Percentiles rank a stretch among this genome's conserved stretches.
phyloP scores from a whole-genome alignment of 176 grass and related monocot species.

The Raddia guianensis region DNA sequence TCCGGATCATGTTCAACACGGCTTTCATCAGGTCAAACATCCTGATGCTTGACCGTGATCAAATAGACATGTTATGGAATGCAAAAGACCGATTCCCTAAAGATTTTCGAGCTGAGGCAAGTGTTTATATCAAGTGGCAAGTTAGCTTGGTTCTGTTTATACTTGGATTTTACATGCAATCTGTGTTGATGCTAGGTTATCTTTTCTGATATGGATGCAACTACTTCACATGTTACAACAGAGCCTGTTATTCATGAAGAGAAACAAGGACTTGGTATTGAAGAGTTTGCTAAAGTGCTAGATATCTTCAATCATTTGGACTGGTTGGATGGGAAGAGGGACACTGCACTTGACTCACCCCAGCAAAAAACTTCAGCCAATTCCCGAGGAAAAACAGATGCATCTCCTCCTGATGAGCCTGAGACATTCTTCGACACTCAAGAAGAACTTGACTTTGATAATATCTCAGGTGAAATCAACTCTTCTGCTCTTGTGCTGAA shows the following conservation, averaged over 20 bases:
- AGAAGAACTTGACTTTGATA: conserved; percentile 49
- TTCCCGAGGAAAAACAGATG: conserved; percentile 38
- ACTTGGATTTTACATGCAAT: conserved; percentile 36
- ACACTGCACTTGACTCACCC: conserved; percentile 41
- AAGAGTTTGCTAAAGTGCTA: conserved; percentile 90
- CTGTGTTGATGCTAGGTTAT: conserved; percentile 76
- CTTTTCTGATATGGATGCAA: conserved; percentile 81
- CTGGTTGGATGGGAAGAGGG: conserved; percentile 68
- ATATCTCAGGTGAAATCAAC: conserved; percentile 28
- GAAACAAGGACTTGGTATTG: conserved; percentile 84
- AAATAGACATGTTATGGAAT: conserved; percentile 79
- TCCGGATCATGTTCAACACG: conserved; percentile 85
- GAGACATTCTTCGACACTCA: conserved; percentile 48
- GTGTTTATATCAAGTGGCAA: conserved; percentile 41
- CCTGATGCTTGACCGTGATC: conserved; percentile 79
- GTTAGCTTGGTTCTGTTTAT: conserved; percentile 38
- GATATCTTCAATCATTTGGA: conserved; percentile 79
- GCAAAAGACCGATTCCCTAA: conserved; percentile 68
- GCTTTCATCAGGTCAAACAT: conserved; percentile 89
- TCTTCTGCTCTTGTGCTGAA: conserved; percentile 38
- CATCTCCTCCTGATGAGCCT: conserved; percentile 28
- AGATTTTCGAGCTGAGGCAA: conserved; percentile 79
- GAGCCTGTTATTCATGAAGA: conserved; percentile 65
- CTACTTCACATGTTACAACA: conserved; percentile 58
- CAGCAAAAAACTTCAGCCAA: conserved; percentile 39